phyloP scores from a whole-genome alignment of 441 rosid species.

The Arabidopsis lyrata region DNA sequence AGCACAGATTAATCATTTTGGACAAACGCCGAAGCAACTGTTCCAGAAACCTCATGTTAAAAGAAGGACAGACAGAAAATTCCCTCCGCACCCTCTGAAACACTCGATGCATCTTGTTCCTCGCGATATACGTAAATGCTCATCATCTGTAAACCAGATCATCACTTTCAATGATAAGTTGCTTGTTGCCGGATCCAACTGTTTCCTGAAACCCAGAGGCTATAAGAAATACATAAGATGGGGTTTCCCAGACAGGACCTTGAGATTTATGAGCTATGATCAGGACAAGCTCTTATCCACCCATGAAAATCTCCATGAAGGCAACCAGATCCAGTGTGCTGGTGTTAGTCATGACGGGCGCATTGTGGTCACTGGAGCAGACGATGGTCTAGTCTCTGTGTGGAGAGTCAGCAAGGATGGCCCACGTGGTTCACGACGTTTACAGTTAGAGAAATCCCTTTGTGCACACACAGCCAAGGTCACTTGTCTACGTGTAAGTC shows the following conservation, averaged over 20 bases:
- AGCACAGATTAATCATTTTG: conserved; percentile 96
- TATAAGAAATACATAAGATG: conserved; percentile 85
- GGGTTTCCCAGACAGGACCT: conserved; percentile 97
- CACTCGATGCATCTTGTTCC: conserved; percentile 80
- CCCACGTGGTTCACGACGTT: conserved; percentile 59
- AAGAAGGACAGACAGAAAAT: conserved; percentile 72
- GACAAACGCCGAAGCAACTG: conserved; percentile 95
- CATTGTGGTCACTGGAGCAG: conserved; percentile 90
- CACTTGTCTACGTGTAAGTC: conserved; percentile 93
- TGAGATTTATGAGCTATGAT: conserved; percentile 97
- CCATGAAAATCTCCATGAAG: conserved; percentile 98
- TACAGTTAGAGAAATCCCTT: conserved; percentile 80
- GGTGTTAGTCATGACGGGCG: conserved; percentile 95
- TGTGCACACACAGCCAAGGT: conserved; percentile 85
- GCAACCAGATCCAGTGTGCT: conserved; percentile 89
- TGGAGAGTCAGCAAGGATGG: conserved; percentile 86
- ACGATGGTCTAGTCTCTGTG: conserved; percentile 84
- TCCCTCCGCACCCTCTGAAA: conserved; percentile 87
- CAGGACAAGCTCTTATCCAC: conserved; percentile 92
- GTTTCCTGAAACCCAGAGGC: conserved; percentile 89
- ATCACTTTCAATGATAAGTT: conserved; percentile 77
- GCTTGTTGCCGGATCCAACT: conserved; percentile 75
- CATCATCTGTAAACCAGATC: conserved; percentile 82
- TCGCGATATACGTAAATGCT: conserved; percentile 79
- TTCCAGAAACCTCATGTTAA: conserved; percentile 87